Evolutionary conservation across 225 moss, liverwort and hornwort species (phyloP).

Genomic region (Neckera pumila): DNA sequence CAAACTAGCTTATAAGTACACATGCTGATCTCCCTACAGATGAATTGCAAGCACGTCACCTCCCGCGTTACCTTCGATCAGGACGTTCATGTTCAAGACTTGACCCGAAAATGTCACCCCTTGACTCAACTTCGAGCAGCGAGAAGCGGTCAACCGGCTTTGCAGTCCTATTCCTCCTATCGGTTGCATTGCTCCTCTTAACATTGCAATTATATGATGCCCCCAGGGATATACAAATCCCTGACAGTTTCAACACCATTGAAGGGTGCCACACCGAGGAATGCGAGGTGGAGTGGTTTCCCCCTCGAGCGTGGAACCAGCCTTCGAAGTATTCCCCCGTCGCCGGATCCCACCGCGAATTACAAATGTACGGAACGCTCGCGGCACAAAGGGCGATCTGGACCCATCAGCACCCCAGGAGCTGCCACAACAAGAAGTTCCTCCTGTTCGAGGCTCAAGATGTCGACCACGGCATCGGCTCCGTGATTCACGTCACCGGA

Average conservation of each 20-base stretch:
- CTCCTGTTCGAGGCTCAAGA: background rate
- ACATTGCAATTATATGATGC: background rate
- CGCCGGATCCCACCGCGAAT: background rate
- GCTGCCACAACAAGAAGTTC: constrained; percentile 10
- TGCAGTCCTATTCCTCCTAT: background rate
- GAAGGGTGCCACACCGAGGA: background rate
- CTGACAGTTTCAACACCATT: background rate
- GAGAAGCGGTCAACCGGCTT: background rate
- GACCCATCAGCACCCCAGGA: constrained; percentile 12
- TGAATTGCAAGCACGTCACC: background rate
- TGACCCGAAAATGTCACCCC: background rate
- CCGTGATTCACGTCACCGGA: background rate
- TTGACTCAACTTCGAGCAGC: background rate
- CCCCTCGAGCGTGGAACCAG: background rate
- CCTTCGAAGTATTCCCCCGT: background rate
- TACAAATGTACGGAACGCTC: background rate
- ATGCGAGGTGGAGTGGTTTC: background rate
- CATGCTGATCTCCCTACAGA: background rate
- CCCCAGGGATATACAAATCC: background rate
- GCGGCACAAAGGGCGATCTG: constrained; percentile 3
- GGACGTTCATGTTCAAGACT: background rate
- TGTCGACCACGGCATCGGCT: constrained; percentile 2
- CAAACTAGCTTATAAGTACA: background rate
- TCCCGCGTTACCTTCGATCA: background rate
- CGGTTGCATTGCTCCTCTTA: background rate